Conservation (phyloP, 495 filamentous ascomycete genomes). For the Astrocystis sublimbata region DNA sequence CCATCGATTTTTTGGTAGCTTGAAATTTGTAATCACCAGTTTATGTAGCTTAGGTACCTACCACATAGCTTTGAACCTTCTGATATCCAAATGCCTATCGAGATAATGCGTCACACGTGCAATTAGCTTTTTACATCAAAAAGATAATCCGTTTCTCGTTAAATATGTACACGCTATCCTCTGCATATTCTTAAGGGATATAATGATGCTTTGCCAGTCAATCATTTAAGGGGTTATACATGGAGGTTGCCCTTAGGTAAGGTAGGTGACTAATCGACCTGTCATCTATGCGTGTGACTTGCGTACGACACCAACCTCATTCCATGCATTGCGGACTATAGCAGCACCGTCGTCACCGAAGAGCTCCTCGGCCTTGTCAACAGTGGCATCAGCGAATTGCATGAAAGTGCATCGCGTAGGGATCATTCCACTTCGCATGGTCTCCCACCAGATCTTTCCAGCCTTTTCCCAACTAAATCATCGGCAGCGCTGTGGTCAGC, state of each 20-base stretch:
- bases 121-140: no score
- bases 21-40: background rate
- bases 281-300: conserved; percentile 21
- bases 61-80: background rate
- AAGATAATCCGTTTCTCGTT: no score
- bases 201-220: no score
- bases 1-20: no score
- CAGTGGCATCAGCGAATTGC: conserved; percentile 46
- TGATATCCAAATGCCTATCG: background rate
- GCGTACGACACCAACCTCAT: conserved; percentile 39
- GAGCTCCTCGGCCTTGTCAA: conserved; percentile 39
- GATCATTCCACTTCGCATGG: conserved; percentile 42
- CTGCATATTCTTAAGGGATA: no score
- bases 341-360: conserved; percentile 38
- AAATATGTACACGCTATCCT: no score
- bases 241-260: background rate
- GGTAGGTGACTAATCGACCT: background rate
- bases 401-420: conserved; percentile 39
- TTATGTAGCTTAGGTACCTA: background rate
- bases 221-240: background rate
- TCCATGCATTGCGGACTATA: conserved; percentile 42
- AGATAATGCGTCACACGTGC: no score
- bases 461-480: conserved; percentile 49
- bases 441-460: conserved; percentile 54
- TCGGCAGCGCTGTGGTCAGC: background rate